Evolutionary conservation across 2,329 filamentous ascomycete species (phyloP), one percentile per base, ranked within the genome.

Genomic region (Fusarium sp.): DNA sequence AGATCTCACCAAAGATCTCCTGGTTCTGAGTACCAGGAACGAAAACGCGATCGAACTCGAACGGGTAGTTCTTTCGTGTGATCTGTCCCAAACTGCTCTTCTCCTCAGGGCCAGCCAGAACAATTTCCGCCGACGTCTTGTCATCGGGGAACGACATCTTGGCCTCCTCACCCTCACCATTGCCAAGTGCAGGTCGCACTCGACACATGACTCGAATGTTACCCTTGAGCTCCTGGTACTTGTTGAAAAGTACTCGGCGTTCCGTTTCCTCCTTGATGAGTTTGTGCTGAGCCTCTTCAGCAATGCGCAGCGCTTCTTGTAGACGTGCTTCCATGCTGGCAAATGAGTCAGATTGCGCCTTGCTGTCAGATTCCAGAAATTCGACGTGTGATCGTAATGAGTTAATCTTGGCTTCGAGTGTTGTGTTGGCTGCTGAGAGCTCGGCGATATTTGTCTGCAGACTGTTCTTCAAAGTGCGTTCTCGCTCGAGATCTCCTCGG

Each of bases 181-280:
- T 75, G 29, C 85, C 85, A 27, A 93, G 84, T 0, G 92, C 85
- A 2, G 96, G 96, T 44, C 97, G 92, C 33, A 98, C 95, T 79
- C 96, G 91, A 79, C 95, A 98, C 90, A 99, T 99, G 73, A 99
- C 96, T 25, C 96, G 92, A 77, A 99, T 99, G 79, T 99, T 99
- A 76, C 96, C 96, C 81, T 97, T 98, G 66, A 99, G 89, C 79
- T 99, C 96, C 80, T 99, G 94, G 50, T 99, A 95, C 80, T 97
- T 96, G 82, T 98, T 98, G 85, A 98, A 97, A 0, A 99, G 88
- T 75, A 97, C 95, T 27, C 96, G 90, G 18, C 96, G 90, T 55
- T 97, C 86, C 1, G 93, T 96, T 82, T 99, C 96, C 79, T 98
- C 96, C 77, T 92, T 94, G 70, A 96, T 92, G 33, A 99, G 86